Evolutionary conservation across 129 eudicot species (phyloP), one percentile per base, ranked within the genome.

Genomic region (Oenanthe sinensis): DNA sequence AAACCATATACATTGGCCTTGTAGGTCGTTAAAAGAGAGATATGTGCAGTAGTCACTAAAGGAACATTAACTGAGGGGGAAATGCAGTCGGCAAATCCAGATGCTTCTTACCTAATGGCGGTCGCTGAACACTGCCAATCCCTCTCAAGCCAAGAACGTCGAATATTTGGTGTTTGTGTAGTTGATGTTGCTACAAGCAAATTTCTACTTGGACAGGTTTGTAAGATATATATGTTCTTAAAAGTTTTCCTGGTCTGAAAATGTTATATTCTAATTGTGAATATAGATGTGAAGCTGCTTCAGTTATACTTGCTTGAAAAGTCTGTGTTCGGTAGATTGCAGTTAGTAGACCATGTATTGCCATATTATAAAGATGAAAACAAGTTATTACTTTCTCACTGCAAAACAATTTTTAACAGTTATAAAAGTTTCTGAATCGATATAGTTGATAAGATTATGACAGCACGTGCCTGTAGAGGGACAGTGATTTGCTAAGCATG

Each of bases 31-130:
- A 95, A 84, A 84, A 96, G 99, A 45, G 99, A 95, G 85, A 85
- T 95, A 88, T 95, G 99, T 82, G 99, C 95, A 71, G 92, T 95
- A 69, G 88, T 95, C 75, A 95, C 96, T 65, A 95, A 92, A 90
- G 99, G 99, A 81, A 96, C 99, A 33, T 82, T 96, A 82, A 89
- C 96, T 30, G 97, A 90, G 60, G 97, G 97, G 83, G 99, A 96
- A 89, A 86, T 87, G 91, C 77, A 88, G 80, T 85, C 91, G 63
- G 80, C 90, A 52, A 87, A 87, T 54, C 96, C 95, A 52, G 97
- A 92, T 44, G 95, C 97, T 80, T 96, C 97, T 62, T 96, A 92
- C 84, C 54, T 96, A 81, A 83, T 96, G 84, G 92, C 97, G 62
- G 86, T 96, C 78, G 78, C 89, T 78, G 99, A 96, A 87, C 79